Evolutionary conservation across 2,329 filamentous ascomycete species (phyloP).

Genomic region (Neonectria punicea): DNA sequence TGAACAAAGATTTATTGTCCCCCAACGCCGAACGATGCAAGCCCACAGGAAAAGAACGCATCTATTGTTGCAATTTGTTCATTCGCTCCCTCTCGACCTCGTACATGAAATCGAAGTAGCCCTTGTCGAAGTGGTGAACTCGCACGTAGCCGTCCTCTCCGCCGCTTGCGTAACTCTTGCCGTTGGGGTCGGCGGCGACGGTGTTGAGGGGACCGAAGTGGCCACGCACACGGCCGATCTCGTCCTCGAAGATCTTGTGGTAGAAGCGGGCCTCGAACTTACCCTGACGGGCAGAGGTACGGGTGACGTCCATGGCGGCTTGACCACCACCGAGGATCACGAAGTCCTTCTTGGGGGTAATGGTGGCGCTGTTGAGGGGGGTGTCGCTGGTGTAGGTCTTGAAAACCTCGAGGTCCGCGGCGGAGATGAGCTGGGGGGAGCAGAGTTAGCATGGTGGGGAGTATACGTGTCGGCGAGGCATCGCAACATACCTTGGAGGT

Average conservation of each 20-base stretch:
- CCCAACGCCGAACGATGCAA: conserved; percentile 57
- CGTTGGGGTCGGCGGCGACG: conserved; percentile 90
- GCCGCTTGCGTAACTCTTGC: conserved; percentile 92
- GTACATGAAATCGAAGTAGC: conserved; percentile 98
- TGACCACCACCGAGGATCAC: conserved; percentile 98
- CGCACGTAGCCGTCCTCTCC: conserved; percentile 99
- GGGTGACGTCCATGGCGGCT: conserved; percentile 98
- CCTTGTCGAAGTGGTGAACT: conserved; percentile 98
- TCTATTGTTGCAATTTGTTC: conserved; percentile 55
- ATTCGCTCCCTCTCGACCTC: conserved; percentile 91
- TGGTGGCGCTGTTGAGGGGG: conserved; percentile 93
- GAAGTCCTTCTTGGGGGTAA: conserved; percentile 96
- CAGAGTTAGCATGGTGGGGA: conserved; percentile 24
- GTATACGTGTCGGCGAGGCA: background rate
- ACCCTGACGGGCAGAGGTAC: conserved; percentile 91
- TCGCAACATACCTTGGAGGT: conserved; percentile 76
- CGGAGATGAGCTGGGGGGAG: conserved; percentile 74
- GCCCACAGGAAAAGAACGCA: conserved; percentile 50
- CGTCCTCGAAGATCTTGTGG: conserved; percentile 99
- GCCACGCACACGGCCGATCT: conserved; percentile 95
- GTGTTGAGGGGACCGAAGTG: conserved; percentile 99
- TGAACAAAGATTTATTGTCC: conserved; percentile 47
- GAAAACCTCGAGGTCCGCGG: conserved; percentile 86
- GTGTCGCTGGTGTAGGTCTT: conserved; percentile 95
- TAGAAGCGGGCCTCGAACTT: conserved; percentile 99